A percentile compares a stretch with the other conserved stretches of the same genome.
Evolutionary conservation across 441 rosid genomes (phyloP).

Genomic region (Euphorbia celastroides): DNA sequence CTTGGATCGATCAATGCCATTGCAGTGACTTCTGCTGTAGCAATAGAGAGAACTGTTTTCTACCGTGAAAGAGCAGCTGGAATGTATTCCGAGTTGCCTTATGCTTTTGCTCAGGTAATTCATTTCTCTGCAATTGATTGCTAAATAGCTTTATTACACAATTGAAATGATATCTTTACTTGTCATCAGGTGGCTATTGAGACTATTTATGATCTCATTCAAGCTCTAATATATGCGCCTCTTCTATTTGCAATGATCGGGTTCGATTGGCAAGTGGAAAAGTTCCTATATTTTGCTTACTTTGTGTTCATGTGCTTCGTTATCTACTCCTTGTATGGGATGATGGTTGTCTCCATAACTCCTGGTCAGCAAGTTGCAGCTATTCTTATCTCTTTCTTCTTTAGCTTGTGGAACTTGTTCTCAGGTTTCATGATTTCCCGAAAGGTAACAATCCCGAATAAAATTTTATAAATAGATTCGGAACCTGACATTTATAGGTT

Average conservation of each 20-base stretch:
- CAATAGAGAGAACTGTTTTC: conserved; percentile 31
- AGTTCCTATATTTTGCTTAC: conserved; percentile 51
- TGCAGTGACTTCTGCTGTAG: conserved; percentile 53
- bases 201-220: conserved; percentile 39
- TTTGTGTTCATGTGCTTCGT: conserved; percentile 47
- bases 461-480: no score
- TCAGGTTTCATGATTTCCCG: conserved; percentile 51
- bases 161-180: no score
- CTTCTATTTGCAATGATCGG: conserved; percentile 56
- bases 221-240: conserved; percentile 34
- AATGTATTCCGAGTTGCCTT: no score
- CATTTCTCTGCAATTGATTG: no score
- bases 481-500: background rate
- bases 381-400: conserved; percentile 48
- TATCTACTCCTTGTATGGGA: conserved; percentile 56
- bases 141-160: no score
- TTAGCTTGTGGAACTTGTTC: conserved; percentile 63
- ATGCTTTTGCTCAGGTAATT: conserved; percentile 64
- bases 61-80: conserved; percentile 67
- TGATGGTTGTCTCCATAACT: conserved; percentile 62
- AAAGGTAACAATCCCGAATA: conserved; percentile 25
- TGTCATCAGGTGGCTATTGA: conserved; percentile 43
- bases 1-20: conserved; percentile 71
- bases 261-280: conserved; percentile 28
- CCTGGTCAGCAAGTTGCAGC: conserved; percentile 56